Evolutionary conservation across 2,329 filamentous ascomycete genomes (phyloP), one percentile per base, ranked within the genome.

Genomic region (Pyrenophora tritici-repentis): DNA sequence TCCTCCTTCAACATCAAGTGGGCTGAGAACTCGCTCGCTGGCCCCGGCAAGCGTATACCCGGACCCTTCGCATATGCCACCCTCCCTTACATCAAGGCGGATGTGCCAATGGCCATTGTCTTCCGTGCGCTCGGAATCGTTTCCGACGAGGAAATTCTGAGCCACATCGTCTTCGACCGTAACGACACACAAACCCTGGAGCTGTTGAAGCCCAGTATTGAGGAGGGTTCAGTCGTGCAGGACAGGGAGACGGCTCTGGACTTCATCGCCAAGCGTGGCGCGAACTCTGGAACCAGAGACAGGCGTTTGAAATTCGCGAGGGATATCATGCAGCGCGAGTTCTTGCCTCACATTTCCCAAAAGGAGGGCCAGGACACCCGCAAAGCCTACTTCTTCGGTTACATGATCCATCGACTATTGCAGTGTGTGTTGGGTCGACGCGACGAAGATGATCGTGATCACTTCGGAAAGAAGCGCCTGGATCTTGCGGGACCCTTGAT

Each of bases 401-500:
- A 99, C 76, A 99, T 99, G 93, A 90, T 97, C 39, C 93, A 99
- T 76, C 89, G 94, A 71, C 83, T 99, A 64, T 81, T 97, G 18
- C 93, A 97, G 74, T 96, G 92, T 71, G 90, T 92, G 47, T 83
- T 99, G 40, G 95, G 94, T 43, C 88, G 94, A 55, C 88, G 91
- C 56, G 94, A 97, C 71, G 91, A 91, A 20, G 94, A 99, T 68
- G 94, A 99, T 70, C 90, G 94, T 79, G 94, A 99, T 79, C 95
- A 99, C 74, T 97, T 99, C 69, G 94, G 94, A 67, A 97, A 97
- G 83, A 99, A 99, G 83, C 89, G 94, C 61, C 82, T 99, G 50
- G 94, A 99, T 79, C 83, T 99, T 66, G 93, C 94, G 49, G 94
- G 94, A 58, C 93, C 94, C 26, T 81, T 99, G 50, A 85, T 99